These are phyloP conservation scores for Erodium texanum DNA, from an alignment of 441 rosid genomes.

Conservation along the genomic window DNA sequence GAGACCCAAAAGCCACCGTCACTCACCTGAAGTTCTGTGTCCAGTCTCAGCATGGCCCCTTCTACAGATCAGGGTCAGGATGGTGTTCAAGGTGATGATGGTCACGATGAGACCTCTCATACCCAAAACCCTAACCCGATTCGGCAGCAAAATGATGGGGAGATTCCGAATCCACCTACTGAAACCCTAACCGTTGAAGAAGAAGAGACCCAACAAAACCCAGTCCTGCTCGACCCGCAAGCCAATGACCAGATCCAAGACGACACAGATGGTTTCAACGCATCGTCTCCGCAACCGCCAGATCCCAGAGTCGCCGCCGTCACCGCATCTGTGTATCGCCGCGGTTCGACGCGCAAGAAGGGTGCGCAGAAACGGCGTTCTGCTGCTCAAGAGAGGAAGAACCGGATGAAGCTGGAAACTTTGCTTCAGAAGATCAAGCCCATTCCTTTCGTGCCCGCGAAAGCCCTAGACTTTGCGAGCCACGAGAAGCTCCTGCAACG, in stretches of 20 bases:
- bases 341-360: conserved; percentile 40
- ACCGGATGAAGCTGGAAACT: conserved; percentile 35
- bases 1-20: not conserved
- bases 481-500: conserved; percentile 52
- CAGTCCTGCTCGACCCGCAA: not conserved
- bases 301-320: not conserved
- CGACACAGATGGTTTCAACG: not conserved
- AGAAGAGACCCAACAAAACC: not conserved
- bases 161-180: not conserved
- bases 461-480: conserved; percentile 45
- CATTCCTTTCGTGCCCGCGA: conserved; percentile 50
- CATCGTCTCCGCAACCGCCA: not conserved
- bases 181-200: conserved; percentile 15
- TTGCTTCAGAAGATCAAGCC: conserved; percentile 41
- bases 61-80: not conserved
- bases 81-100: not conserved
- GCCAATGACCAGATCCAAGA: conserved; percentile 2
- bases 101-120: not conserved
- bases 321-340: conserved; percentile 16
- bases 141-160: not conserved
- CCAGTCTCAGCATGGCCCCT: not conserved
- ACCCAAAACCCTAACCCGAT: conserved; percentile 7
- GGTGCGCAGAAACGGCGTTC: conserved; percentile 18
- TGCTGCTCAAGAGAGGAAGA: conserved; percentile 29
- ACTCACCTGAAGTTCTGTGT: not conserved